These are phyloP conservation scores for Tricholoma bakamatsutake DNA, from an alignment of 768 basidiomycete genomes.

Conservation along the genomic window DNA sequence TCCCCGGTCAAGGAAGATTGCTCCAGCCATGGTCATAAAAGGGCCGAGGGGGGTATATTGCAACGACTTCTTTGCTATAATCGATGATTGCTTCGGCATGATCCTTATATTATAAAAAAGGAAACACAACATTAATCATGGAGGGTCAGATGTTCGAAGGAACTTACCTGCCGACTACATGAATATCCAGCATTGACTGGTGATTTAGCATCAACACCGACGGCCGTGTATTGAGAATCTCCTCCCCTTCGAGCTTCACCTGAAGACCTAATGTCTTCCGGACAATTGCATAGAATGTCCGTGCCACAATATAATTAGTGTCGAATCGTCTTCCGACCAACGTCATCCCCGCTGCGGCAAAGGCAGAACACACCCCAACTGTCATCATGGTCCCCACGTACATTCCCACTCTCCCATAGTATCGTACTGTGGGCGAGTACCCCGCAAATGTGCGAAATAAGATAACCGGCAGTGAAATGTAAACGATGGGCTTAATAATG, in stretches of 20 bases:
- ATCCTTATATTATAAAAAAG: slow-evolving; percentile 38
- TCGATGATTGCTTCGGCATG: slow-evolving; percentile 76
- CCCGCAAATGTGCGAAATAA: slow-evolving; percentile 56
- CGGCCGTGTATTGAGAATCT: slow-evolving; percentile 67
- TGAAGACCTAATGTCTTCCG: slow-evolving; percentile 57
- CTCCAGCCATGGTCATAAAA: slow-evolving; percentile 84
- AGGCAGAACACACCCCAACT: slow-evolving; percentile 66
- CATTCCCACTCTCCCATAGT: slow-evolving; percentile 66
- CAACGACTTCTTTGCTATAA: slow-evolving; percentile 91
- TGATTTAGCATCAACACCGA: slow-evolving; percentile 84
- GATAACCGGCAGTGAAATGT: slow-evolving; percentile 68
- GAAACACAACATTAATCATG: not conserved
- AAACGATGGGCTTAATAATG: slow-evolving; percentile 71
- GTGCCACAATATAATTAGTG: slow-evolving; percentile 77
- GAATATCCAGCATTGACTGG: slow-evolving; percentile 88
- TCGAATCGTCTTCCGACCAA: slow-evolving; percentile 67
- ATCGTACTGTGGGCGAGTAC: slow-evolving; percentile 51
- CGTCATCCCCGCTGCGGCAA: slow-evolving; percentile 61
- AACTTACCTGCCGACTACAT: slow-evolving; percentile 72
- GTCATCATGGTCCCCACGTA: slow-evolving; percentile 69
- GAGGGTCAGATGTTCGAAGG: slow-evolving; percentile 6
- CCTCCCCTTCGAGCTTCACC: slow-evolving; percentile 81
- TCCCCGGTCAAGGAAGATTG: slow-evolving; percentile 88
- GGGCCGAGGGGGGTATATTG: slow-evolving; percentile 86
- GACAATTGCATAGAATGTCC: slow-evolving; percentile 72